phyloP scores from a whole-genome alignment of 106 monocot genomes.

The Ottelia alismoides region DNA sequence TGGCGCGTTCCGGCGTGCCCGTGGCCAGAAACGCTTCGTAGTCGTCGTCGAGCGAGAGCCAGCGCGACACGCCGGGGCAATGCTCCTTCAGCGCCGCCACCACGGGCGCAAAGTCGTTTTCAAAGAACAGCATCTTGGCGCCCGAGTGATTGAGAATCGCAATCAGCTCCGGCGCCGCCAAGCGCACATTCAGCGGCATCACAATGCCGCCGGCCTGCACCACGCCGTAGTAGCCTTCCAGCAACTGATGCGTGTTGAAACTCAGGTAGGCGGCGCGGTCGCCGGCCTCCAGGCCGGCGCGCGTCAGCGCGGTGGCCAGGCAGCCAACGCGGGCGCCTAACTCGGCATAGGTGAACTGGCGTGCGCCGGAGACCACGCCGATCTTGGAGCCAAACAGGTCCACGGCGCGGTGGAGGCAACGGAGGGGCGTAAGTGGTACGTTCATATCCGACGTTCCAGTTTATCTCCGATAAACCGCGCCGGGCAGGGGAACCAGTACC shows the following conservation, averaged over 20 bases:
- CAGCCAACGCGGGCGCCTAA: no score
- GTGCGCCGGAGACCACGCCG: no score
- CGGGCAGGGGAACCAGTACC: no score
- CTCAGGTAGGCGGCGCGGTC: neutral
- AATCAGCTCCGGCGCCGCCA: constrained; percentile 21
- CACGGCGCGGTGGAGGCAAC: no score
- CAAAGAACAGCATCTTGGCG: constrained; percentile 19
- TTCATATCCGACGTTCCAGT: no score
- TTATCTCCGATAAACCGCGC: no score
- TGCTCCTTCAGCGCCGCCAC: constrained; percentile 14
- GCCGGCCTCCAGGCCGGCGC: no score
- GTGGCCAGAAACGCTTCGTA: no score
- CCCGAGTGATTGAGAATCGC: constrained; percentile 22
- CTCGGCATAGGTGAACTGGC: no score
- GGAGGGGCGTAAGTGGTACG: no score
- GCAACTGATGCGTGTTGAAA: constrained; percentile 18
- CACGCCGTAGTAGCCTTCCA: constrained; percentile 40
- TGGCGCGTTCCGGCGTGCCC: constrained; percentile 18
- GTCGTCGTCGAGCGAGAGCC: constrained; percentile 26
- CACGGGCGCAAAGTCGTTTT: constrained; percentile 9
- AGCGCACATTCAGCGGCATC: constrained; percentile 27
- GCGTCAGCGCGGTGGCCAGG: no score
- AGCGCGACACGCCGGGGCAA: neutral
- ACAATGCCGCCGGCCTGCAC: constrained; percentile 25
- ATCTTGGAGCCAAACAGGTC: no score